Percentiles rank a stretch among this genome's conserved stretches.
These are phyloP conservation scores for Mollisiaceae sp. DNA, from an alignment of 2,329 filamentous ascomycete genomes.

Conservation along the genomic window DNA sequence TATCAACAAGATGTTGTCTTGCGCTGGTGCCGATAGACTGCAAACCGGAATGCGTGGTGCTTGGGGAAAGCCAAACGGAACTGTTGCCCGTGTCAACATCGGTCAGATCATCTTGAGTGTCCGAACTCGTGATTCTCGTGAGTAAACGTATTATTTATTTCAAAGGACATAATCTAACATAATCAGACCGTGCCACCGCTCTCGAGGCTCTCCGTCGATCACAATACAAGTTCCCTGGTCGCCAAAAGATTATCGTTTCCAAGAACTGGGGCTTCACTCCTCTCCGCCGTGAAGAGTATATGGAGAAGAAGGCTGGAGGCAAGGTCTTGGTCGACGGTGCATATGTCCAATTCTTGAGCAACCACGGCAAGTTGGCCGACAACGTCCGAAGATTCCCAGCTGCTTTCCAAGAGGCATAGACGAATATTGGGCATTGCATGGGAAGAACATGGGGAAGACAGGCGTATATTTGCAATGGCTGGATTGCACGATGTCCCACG, in stretches of 20 bases:
- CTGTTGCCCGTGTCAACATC: slow-evolving; percentile 99
- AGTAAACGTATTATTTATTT: slow-evolving; percentile 45
- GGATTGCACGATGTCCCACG: slow-evolving; percentile 34
- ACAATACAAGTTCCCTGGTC: slow-evolving; percentile 99
- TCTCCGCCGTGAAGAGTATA: slow-evolving; percentile 96
- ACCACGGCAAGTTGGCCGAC: slow-evolving; percentile 82
- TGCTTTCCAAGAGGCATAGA: slow-evolving; percentile 67
- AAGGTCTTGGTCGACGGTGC: slow-evolving; percentile 96
- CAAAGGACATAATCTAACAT: slow-evolving; percentile 37
- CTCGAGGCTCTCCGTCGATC: slow-evolving; percentile 99
- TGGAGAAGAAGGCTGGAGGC: slow-evolving; percentile 91
- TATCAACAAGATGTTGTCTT: slow-evolving; percentile 99
- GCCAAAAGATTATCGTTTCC: slow-evolving; percentile 99
- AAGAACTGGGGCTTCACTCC: slow-evolving; percentile 99
- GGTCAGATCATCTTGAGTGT: slow-evolving; percentile 98
- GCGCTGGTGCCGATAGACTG: slow-evolving; percentile 99
- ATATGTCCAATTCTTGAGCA: slow-evolving; percentile 98
- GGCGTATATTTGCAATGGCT: slow-evolving; percentile 41
- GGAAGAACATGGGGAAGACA: slow-evolving; percentile 30
- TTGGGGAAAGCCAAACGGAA: slow-evolving; percentile 99
- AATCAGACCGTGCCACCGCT: slow-evolving; percentile 80
- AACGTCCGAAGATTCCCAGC: slow-evolving; percentile 97
- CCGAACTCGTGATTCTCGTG: slow-evolving; percentile 92
- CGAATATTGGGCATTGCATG: slow-evolving; percentile 21
- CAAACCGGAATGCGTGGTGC: slow-evolving; percentile 99